These are phyloP conservation scores for Poa annua DNA, from an alignment of 176 grass and related monocot genomes.

Conservation along the genomic window DNA sequence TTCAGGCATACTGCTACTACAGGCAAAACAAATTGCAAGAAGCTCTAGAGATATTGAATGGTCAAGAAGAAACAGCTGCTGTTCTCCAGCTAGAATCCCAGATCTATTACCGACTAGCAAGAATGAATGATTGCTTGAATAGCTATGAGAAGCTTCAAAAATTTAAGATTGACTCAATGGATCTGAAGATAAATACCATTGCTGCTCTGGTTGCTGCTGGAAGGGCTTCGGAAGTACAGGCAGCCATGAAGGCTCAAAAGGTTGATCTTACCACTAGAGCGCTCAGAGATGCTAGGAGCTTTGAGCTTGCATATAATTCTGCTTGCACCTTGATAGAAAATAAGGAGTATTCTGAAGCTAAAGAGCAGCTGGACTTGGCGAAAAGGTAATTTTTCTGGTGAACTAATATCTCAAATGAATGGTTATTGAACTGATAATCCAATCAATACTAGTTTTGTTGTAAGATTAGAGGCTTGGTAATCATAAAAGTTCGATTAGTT, in stretches of 20 bases:
- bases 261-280: slow-evolving; percentile 63
- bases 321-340: slow-evolving; percentile 90
- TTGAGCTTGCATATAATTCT: slow-evolving; percentile 92
- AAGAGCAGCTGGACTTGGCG: slow-evolving; percentile 77
- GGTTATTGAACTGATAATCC: slow-evolving; percentile 3
- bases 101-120: slow-evolving; percentile 85
- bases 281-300: slow-evolving; percentile 72
- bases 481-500: neutral
- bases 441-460: neutral
- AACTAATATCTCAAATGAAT: slow-evolving; percentile 22
- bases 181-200: slow-evolving; percentile 88
- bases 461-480: slow-evolving; percentile 10
- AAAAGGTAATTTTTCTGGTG: slow-evolving; percentile 60
- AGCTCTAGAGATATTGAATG: slow-evolving; percentile 65
- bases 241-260: slow-evolving; percentile 71
- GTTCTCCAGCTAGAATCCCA: slow-evolving; percentile 91
- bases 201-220: slow-evolving; percentile 82
- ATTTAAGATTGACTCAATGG: slow-evolving; percentile 79
- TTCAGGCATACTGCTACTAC: slow-evolving; percentile 95
- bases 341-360: slow-evolving; percentile 85
- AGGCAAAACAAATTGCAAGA: slow-evolving; percentile 92
- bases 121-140: slow-evolving; percentile 84
- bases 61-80: slow-evolving; percentile 52
- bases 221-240: slow-evolving; percentile 78
- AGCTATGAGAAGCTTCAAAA: slow-evolving; percentile 90